Evolutionary conservation across 164 flowering plant genomes (phyloP), one percentile per base, ranked within the genome.

Genomic region (Cinnamomum chago): DNA sequence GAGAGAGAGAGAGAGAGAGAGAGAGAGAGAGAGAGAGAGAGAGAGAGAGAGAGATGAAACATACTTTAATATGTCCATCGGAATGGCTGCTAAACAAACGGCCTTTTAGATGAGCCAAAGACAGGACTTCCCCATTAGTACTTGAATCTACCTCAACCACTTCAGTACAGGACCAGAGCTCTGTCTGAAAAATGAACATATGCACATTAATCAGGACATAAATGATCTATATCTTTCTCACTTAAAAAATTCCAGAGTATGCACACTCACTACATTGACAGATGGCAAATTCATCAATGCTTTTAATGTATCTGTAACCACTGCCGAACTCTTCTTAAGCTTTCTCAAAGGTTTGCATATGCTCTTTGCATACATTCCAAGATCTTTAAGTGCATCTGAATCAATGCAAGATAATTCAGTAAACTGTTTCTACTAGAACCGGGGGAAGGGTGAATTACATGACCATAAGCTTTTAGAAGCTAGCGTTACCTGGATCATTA

Each of bases 41-140:
- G 60, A 25, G 52, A 30, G 30, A 22, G 30, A 50, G 35, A 74
- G 60, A 17, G n/a, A 55, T 68, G 55, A 13, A 64, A 5, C 72
- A 65, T 47, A 89, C 96, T 87, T 90, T 88, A 70, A 91, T 90
- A 14, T 90, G 87, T 79, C 92, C 96, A 83, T 91, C 93, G 68
- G 90, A 82, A 80, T 91, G 93, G 79, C 92, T 81, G 80, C 92
- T 91, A 64, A 88, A 75, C 62, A 90, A 33, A 52, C 82, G 81
- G 47, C 86, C 84, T 71, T 83, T 86, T 10, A 82, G 51, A 77
- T 86, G 81, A 79, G 87, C 74, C 88, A 91, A 72, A 68, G 86
- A 83, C 52, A 87, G 77, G 73, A 88, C 83, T 70, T 90, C 92
- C 9, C 92, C 90, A 65, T 86, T 91, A 73, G 77, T 23, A 75